Percentiles rank a stretch among this genome's conserved stretches.
Conservation (phyloP, 768 basidiomycete species). For the Cubamyces sp. region DNA sequence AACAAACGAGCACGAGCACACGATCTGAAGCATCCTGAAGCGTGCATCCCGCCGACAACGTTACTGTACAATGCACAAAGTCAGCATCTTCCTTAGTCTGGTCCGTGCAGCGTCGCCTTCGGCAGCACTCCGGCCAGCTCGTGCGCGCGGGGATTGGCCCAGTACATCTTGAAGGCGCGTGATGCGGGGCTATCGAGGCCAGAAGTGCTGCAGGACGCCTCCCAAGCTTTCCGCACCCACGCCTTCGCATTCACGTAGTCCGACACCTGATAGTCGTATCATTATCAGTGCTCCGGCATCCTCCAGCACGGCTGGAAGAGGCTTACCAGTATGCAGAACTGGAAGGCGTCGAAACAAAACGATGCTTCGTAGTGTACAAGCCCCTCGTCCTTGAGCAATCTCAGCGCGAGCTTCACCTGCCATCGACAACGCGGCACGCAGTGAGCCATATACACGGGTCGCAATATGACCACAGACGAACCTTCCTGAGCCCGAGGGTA, state of each 20-base stretch:
- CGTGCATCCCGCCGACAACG: background rate
- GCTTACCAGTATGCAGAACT: conserved; percentile 34
- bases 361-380: conserved; percentile 34
- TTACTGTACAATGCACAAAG: too few relatives aligned
- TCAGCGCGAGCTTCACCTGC: conserved; percentile 34
- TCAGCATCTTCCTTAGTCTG: conserved; percentile 17
- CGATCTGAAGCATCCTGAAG: background rate
- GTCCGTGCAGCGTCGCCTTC: conserved; percentile 29
- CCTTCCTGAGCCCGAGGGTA: conserved; percentile 33
- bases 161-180: conserved; percentile 38
- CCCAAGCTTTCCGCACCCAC: conserved; percentile 29
- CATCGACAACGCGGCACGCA: background rate
- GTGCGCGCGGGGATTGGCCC: conserved; percentile 35
- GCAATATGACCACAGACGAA: conserved; percentile 9
- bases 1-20: too few relatives aligned
- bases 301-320: background rate
- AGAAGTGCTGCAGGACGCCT: conserved; percentile 26
- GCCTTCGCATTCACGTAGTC: conserved; percentile 28
- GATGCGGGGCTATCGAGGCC: conserved; percentile 27
- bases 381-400: conserved; percentile 32
- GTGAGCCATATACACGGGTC: background rate
- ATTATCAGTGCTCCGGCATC: too few relatives aligned
- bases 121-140: conserved; percentile 30
- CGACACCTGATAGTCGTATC: conserved; percentile 24
- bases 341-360: conserved; percentile 38